Evolutionary conservation across 192 early-diverging fungal genomes (phyloP).

Genomic region (Podila epicladia): DNA sequence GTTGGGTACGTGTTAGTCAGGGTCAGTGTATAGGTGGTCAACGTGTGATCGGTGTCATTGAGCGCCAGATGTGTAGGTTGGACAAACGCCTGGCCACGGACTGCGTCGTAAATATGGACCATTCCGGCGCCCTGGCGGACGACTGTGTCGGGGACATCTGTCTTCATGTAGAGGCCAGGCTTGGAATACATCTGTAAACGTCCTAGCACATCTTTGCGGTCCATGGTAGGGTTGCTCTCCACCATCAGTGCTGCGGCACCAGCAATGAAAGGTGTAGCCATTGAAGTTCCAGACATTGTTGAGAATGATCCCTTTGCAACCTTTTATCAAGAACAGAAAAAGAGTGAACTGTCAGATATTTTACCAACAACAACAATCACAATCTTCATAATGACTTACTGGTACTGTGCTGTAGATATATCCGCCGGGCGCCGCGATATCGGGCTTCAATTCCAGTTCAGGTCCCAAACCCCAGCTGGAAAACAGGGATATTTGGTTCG

Average conservation of each 20-base stretch:
- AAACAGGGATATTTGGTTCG: slow-evolving; percentile 74
- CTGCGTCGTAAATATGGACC: slow-evolving; percentile 70
- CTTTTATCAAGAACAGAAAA: slow-evolving; percentile 10
- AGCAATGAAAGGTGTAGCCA: slow-evolving; percentile 70
- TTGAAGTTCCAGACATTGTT: slow-evolving; percentile 68
- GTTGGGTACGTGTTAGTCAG: slow-evolving; percentile 50
- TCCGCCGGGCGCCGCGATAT: slow-evolving; percentile 67
- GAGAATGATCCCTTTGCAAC: slow-evolving; percentile 31
- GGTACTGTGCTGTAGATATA: slow-evolving; percentile 71
- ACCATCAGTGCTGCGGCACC: slow-evolving; percentile 46
- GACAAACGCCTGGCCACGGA: slow-evolving; percentile 60
- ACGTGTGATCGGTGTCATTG: slow-evolving; percentile 58
- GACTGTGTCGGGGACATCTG: slow-evolving; percentile 41
- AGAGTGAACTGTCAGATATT: not conserved
- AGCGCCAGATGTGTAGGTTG: slow-evolving; percentile 66
- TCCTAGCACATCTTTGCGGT: slow-evolving; percentile 10
- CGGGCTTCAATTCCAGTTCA: slow-evolving; percentile 72
- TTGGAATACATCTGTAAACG: slow-evolving; percentile 26
- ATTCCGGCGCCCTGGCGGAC: slow-evolving; percentile 77
- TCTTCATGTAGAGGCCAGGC: slow-evolving; percentile 12
- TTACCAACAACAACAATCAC: slow-evolving; percentile 9
- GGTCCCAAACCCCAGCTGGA: slow-evolving; percentile 78
- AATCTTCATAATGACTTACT: slow-evolving; percentile 6
- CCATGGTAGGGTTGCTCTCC: slow-evolving; percentile 14
- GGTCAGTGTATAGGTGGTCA: slow-evolving; percentile 39